These are phyloP conservation scores for Tetrahymena thermophila DNA, from an alignment of 73 alveolate genomes.

Conservation along the genomic window DNA sequence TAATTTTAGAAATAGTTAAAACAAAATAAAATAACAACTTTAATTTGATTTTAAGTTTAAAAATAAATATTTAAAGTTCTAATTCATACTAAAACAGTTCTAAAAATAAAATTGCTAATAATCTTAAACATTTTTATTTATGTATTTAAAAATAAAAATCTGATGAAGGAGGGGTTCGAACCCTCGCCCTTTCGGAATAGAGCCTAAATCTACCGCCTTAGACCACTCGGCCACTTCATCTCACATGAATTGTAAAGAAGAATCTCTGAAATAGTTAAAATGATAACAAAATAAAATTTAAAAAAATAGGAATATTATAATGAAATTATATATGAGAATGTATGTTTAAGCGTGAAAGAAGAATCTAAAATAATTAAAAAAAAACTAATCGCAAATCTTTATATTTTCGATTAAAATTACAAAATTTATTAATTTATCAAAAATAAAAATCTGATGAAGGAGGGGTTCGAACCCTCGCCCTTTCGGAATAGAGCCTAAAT, in stretches of 20 bases:
- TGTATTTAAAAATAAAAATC: not conserved
- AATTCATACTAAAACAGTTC: too few species aligned
- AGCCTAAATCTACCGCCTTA: not conserved
- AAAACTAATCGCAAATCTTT: not conserved
- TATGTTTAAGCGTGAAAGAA: not conserved
- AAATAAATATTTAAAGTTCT: too few species aligned
- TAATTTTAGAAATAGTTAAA: not conserved
- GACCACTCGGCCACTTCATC: not conserved
- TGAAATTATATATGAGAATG: too few species aligned
- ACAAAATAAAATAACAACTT: not conserved
- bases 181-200: not conserved
- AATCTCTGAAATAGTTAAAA: not conserved
- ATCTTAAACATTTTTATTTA: too few species aligned
- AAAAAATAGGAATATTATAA: not conserved
- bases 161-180: not conserved
- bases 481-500: constrained; percentile 2
- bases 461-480: constrained; percentile 9
- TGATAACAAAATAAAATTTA: not conserved
- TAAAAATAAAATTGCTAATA: too few species aligned
- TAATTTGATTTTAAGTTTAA: too few species aligned
- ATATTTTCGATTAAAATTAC: not conserved
- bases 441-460: not conserved
- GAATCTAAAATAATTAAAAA: not conserved
- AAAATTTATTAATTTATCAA: not conserved
- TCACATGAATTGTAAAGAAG: not conserved